These are phyloP conservation scores for Sungouiozyma intestinalis DNA, from an alignment of 805 yeast genomes.

Conservation along the genomic window DNA sequence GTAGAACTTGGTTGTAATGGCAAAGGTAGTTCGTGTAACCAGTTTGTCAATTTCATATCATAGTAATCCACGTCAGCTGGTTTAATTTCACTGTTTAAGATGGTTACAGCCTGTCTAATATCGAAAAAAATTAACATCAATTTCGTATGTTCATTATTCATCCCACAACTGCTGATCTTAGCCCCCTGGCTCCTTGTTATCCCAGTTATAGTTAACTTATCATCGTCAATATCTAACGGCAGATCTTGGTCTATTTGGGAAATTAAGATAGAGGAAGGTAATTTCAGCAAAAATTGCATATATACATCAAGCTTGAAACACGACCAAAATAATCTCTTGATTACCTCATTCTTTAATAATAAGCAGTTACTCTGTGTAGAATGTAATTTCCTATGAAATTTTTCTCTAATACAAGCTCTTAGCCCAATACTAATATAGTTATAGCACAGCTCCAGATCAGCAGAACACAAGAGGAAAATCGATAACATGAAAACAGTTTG, in stretches of 20 bases:
- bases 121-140: slow-evolving; percentile 50
- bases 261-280: slow-evolving; percentile 66
- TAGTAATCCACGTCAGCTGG: slow-evolving; percentile 40
- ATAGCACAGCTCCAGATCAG: slow-evolving; percentile 77
- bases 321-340: slow-evolving; percentile 82
- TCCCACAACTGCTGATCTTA: slow-evolving; percentile 48
- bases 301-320: slow-evolving; percentile 86
- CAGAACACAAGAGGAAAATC: slow-evolving; percentile 78
- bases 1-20: slow-evolving; percentile 68
- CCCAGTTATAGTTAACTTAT: slow-evolving; percentile 51
- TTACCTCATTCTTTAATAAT: slow-evolving; percentile 71
- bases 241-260: slow-evolving; percentile 82
- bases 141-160: slow-evolving; percentile 79
- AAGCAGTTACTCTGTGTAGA: slow-evolving; percentile 38
- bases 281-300: slow-evolving; percentile 75
- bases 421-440: slow-evolving; percentile 83
- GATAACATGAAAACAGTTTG: slow-evolving; percentile 83
- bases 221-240: slow-evolving; percentile 80
- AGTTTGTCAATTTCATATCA: slow-evolving; percentile 57
- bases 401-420: slow-evolving; percentile 72
- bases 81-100: slow-evolving; percentile 1
- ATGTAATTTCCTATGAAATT: slow-evolving; percentile 59
- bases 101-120: slow-evolving; percentile 7
- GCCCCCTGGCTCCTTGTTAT: slow-evolving; percentile 33
- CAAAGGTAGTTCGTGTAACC: slow-evolving; percentile 62